These are phyloP conservation scores for Endoconidiophora polonica DNA, from an alignment of 2,329 filamentous ascomycete genomes.

Conservation along the genomic window DNA sequence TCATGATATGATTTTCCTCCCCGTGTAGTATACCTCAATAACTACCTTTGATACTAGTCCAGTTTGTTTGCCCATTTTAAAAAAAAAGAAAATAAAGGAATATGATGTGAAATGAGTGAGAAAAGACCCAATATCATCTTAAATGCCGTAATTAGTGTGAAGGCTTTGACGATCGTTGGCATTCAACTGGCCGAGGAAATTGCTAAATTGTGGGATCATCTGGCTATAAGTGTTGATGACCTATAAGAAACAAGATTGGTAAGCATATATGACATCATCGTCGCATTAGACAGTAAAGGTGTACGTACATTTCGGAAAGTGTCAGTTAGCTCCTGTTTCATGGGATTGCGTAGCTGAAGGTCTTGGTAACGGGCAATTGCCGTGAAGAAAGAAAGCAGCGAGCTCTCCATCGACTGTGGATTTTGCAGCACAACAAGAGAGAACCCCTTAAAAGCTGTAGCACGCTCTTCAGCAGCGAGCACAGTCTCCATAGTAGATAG, in stretches of 20 bases:
- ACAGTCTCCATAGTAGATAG: conserved; percentile 68
- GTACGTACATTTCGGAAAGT: conserved; percentile 59
- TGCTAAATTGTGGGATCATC: conserved; percentile 41
- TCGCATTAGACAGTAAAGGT: neutral
- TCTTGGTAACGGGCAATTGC: conserved; percentile 66
- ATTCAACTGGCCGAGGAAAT: conserved; percentile 35
- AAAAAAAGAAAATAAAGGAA: conserved; percentile 4
- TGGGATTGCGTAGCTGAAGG: conserved; percentile 39
- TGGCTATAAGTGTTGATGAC: conserved; percentile 38
- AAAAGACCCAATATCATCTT: conserved; percentile 8
- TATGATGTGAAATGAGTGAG: neutral
- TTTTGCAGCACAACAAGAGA: conserved; percentile 70
- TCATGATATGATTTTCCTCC: neutral
- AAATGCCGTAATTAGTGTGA: conserved; percentile 30
- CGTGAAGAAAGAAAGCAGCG: conserved; percentile 64
- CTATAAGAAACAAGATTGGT: conserved; percentile 20
- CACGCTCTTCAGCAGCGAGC: conserved; percentile 83
- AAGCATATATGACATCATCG: conserved; percentile 10
- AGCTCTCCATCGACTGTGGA: conserved; percentile 80
- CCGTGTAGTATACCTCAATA: neutral
- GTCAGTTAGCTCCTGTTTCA: conserved; percentile 49
- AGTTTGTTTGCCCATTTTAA: neutral
- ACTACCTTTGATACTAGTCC: too few species aligned
- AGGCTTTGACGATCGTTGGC: conserved; percentile 33
- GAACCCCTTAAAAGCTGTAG: conserved; percentile 82